Conservation (phyloP, 768 basidiomycete species). For the Neoboletus subvelutipes region DNA sequence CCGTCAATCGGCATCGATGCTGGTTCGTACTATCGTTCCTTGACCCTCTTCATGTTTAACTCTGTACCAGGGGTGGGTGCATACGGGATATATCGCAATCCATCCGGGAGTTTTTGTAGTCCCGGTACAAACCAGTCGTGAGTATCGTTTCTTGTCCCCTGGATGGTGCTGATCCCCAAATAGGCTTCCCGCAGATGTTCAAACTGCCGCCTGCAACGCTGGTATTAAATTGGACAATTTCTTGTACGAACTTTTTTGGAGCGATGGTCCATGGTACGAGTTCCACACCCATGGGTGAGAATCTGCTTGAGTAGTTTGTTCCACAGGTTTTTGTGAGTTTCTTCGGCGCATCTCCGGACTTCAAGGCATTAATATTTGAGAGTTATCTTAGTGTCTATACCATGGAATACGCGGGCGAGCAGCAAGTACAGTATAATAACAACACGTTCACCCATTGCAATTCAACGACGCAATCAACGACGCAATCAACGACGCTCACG, state of each 20-base stretch:
- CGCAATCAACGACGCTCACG: background rate
- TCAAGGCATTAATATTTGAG: background rate
- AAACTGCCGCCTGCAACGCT: slow-evolving; percentile 23
- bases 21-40: background rate
- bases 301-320: background rate
- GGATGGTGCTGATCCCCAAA: background rate
- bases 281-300: background rate
- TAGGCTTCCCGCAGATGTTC: slow-evolving; percentile 24
- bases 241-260: background rate
- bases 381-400: background rate
- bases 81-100: slow-evolving; percentile 11
- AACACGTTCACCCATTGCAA: background rate
- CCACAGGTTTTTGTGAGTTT: slow-evolving; percentile 13
- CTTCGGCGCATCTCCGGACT: background rate
- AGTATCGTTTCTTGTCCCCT: background rate
- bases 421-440: background rate
- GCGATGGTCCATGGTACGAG: background rate
- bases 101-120: slow-evolving; percentile 7
- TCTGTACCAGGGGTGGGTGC: slow-evolving; percentile 6
- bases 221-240: slow-evolving; percentile 18
- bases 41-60: background rate
- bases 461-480: background rate
- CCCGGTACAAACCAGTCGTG: slow-evolving; percentile 26
- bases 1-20: slow-evolving; percentile 16
- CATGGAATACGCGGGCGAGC: background rate